These are phyloP conservation scores for Mycena floridula DNA, from an alignment of 768 basidiomycete genomes.

Conservation along the genomic window DNA sequence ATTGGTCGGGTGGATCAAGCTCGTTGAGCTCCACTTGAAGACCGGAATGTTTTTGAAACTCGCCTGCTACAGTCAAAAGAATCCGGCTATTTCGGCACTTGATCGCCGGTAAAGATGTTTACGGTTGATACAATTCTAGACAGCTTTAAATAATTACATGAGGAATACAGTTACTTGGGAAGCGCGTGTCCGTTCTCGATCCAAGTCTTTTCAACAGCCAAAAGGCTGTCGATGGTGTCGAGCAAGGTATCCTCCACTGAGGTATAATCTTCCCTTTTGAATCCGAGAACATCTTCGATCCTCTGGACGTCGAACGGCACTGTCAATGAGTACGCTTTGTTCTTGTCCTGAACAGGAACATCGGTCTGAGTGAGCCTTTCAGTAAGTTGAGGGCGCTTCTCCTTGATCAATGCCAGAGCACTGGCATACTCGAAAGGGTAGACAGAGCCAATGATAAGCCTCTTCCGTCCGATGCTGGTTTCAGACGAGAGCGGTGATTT, in stretches of 20 bases:
- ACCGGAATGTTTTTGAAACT: no score
- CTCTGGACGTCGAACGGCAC: not conserved
- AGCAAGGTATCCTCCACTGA: not conserved
- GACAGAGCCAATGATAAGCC: constrained; percentile 3
- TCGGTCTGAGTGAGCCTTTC: not conserved
- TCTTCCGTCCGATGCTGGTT: constrained; percentile 9
- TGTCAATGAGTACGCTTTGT: no score
- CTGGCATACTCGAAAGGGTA: not conserved
- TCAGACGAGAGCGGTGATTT: constrained; percentile 2
- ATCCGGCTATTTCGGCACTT: no score
- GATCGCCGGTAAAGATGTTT: no score
- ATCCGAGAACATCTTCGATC: constrained; percentile 4
- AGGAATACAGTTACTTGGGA: no score
- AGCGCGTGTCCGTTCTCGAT: not conserved
- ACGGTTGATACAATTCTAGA: no score
- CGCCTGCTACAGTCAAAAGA: no score
- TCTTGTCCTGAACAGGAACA: constrained; percentile 8
- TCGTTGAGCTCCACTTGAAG: no score
- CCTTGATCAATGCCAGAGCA: not conserved
- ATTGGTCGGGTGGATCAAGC: no score
- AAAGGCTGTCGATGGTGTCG: constrained; percentile 2
- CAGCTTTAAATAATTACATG: no score
- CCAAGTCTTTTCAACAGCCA: constrained; percentile 2
- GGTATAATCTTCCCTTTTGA: constrained; percentile 1
- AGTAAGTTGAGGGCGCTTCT: not conserved